Evolutionary conservation across 2,329 filamentous ascomycete genomes (phyloP).

Genomic region (Venturia carpophila): DNA sequence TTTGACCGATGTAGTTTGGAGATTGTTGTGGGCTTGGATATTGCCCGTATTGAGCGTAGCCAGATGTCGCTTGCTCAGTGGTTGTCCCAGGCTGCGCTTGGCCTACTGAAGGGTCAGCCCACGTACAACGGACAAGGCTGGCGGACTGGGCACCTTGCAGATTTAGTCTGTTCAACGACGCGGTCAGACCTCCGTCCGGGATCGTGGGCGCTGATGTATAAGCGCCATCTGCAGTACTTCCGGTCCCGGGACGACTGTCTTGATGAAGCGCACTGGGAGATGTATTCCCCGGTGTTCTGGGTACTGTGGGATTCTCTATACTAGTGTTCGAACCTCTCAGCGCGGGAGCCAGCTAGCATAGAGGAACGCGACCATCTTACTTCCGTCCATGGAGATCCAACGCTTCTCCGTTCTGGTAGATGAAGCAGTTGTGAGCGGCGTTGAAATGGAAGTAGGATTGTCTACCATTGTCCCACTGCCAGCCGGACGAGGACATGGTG

Average conservation of each 20-base stretch:
- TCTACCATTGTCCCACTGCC: constrained; percentile 8
- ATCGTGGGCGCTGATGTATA: not conserved
- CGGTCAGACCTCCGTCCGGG: no score
- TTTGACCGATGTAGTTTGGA: not conserved
- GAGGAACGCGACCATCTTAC: no score
- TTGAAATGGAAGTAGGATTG: not conserved
- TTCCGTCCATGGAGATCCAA: not conserved
- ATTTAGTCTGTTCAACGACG: not conserved
- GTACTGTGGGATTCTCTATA: not conserved
- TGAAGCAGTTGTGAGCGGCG: not conserved
- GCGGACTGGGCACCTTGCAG: not conserved
- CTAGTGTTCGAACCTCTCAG: not conserved
- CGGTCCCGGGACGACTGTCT: not conserved
- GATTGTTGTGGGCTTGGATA: not conserved
- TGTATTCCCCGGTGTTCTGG: not conserved
- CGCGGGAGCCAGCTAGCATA: not conserved
- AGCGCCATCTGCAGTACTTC: not conserved
- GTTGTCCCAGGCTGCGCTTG: no score
- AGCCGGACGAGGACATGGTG: not conserved
- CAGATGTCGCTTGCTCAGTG: no score
- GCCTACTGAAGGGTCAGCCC: not conserved
- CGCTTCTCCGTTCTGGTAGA: constrained; percentile 5
- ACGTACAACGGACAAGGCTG: not conserved
- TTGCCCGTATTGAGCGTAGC: not conserved
- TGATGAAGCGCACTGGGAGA: not conserved